phyloP scores from a whole-genome alignment of 306 rosid species.

The peach (Prunus persica) region Prunus_persica_NCBIv2 NC_034009.1:35691501-35692000 shows the following conservation, averaged over 20 bases:
- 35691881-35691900: conserved; percentile 52
- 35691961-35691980: conserved; percentile 26
- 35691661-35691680: not conserved
- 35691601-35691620: too few species aligned
- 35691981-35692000: conserved; percentile 38
- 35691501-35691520: conserved; percentile 71
- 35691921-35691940: conserved; percentile 32
- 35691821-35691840: conserved; percentile 40
- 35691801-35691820: conserved; percentile 33
- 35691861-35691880: conserved; percentile 44
- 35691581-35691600: not conserved
- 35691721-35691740: conserved; percentile 15
- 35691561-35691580: conserved; percentile 37
- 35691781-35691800: conserved; percentile 22
- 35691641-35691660: not conserved
- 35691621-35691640: not conserved
- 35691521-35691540: conserved; percentile 14
- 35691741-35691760: not conserved
- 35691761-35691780: conserved; percentile 4
- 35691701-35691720: conserved; percentile 40
- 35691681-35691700: conserved; percentile 23
- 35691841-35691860: conserved; percentile 15
- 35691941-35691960: conserved; percentile 58
- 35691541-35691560: conserved; percentile 27
- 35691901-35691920: conserved; percentile 36